Evolutionary conservation across 805 yeast species (phyloP).

Genomic region (Ogataea pini): DNA sequence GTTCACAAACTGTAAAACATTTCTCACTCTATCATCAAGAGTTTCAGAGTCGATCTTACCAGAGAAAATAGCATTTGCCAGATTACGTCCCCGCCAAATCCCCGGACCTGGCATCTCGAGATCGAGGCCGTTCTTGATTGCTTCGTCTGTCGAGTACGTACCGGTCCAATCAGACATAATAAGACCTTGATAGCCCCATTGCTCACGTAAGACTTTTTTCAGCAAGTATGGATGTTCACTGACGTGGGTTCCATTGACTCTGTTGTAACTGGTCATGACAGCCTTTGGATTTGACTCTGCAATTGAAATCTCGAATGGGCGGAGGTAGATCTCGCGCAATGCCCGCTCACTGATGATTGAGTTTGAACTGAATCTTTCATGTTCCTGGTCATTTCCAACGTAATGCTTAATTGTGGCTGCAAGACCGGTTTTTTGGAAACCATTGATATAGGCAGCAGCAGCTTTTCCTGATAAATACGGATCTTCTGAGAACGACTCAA

Average conservation of each 20-base stretch:
- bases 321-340: slow-evolving; percentile 61
- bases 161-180: slow-evolving; percentile 70
- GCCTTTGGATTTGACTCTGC: slow-evolving; percentile 52
- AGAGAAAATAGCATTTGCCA: slow-evolving; percentile 42
- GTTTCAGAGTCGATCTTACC: slow-evolving; percentile 42
- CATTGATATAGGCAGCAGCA: slow-evolving; percentile 52
- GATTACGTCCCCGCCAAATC: slow-evolving; percentile 41
- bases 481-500: slow-evolving; percentile 64
- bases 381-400: slow-evolving; percentile 64
- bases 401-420: slow-evolving; percentile 63
- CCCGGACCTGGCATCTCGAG: slow-evolving; percentile 68
- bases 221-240: slow-evolving; percentile 47
- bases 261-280: slow-evolving; percentile 64
- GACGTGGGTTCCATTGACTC: slow-evolving; percentile 60
- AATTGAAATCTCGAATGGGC: slow-evolving; percentile 62
- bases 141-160: slow-evolving; percentile 45
- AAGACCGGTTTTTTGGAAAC: slow-evolving; percentile 53
- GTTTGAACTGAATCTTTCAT: slow-evolving; percentile 50
- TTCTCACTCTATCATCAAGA: slow-evolving; percentile 49
- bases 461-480: slow-evolving; percentile 49
- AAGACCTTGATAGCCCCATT: slow-evolving; percentile 59
- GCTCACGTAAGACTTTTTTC: slow-evolving; percentile 48
- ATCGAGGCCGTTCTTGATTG: slow-evolving; percentile 58
- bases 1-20: slow-evolving; percentile 49
- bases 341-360: slow-evolving; percentile 59